Evolutionary conservation across 495 filamentous ascomycete species (phyloP).

Genomic region (Trichoderma erinaceum): DNA sequence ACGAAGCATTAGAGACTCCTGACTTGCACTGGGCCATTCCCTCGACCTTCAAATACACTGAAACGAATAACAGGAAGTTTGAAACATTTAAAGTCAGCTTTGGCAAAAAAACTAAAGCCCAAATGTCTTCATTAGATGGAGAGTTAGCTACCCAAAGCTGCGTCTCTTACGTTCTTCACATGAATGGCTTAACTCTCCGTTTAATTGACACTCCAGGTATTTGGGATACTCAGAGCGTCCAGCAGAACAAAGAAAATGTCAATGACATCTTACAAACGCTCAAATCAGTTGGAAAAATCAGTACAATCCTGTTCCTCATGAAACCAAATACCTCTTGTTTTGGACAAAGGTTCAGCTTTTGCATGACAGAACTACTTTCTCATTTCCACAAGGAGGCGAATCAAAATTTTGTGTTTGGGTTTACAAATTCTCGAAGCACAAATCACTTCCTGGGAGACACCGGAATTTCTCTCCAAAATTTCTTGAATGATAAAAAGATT

Average conservation of each 20-base stretch:
- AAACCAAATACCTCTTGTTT: slow-evolving; percentile 37
- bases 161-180: slow-evolving; percentile 26
- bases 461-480: slow-evolving; percentile 24
- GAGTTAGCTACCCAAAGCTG: slow-evolving; percentile 37
- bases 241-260: slow-evolving; percentile 37
- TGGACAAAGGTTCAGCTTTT: slow-evolving; percentile 33
- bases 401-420: slow-evolving; percentile 41
- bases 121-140: slow-evolving; percentile 16
- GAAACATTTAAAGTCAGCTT: background rate
- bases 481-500: slow-evolving; percentile 28
- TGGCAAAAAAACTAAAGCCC: background rate
- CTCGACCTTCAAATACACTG: slow-evolving; percentile 27
- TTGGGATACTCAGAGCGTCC: slow-evolving; percentile 34
- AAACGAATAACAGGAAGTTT: background rate
- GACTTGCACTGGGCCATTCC: slow-evolving; percentile 33
- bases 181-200: slow-evolving; percentile 25
- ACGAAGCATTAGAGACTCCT: slow-evolving; percentile 24
- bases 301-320: slow-evolving; percentile 43
- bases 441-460: slow-evolving; percentile 40
- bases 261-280: slow-evolving; percentile 31
- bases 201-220: slow-evolving; percentile 43
- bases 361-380: slow-evolving; percentile 37
- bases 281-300: slow-evolving; percentile 30
- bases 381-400: slow-evolving; percentile 31
- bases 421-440: slow-evolving; percentile 37